Percentiles rank a stretch among this genome's conserved stretches.
Conservation (phyloP, 2,329 filamentous ascomycete genomes). For the Scorias spongiosa region DNA sequence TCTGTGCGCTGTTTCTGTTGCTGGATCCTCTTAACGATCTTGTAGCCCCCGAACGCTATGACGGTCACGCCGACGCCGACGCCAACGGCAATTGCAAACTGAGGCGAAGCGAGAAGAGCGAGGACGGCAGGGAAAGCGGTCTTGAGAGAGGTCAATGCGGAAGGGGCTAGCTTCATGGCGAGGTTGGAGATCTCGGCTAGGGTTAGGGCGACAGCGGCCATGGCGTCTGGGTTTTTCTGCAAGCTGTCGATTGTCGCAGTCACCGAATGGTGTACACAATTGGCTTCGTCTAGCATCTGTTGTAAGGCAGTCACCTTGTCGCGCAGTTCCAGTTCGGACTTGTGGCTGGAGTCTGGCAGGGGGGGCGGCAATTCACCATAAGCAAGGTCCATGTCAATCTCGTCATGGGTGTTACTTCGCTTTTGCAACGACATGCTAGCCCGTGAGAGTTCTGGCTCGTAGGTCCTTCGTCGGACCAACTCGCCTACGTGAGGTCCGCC, state of each 20-base stretch:
- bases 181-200: constrained; percentile 80
- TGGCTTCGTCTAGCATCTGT: constrained; percentile 64
- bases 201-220: constrained; percentile 84
- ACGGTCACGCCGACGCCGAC: constrained; percentile 86
- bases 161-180: constrained; percentile 69
- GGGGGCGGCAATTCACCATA: constrained; percentile 73
- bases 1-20: constrained; percentile 21
- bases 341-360: constrained; percentile 32
- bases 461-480: constrained; percentile 29
- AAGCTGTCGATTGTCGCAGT: constrained; percentile 67
- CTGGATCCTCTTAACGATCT: constrained; percentile 81
- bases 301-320: constrained; percentile 62
- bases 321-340: constrained; percentile 44
- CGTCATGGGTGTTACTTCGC: constrained; percentile 26
- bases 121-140: constrained; percentile 72
- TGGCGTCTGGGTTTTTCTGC: constrained; percentile 72
- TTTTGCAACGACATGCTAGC: constrained; percentile 7
- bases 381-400: constrained; percentile 80
- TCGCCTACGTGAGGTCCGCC: constrained; percentile 20
- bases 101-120: constrained; percentile 70
- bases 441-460: constrained; percentile 11
- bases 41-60: constrained; percentile 90
- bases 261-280: constrained; percentile 76
- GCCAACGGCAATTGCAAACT: constrained; percentile 86
- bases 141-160: constrained; percentile 61